Evolutionary conservation across 768 basidiomycete species (phyloP), one percentile per base, ranked within the genome.

Genomic region (Boletus eberwhitei): DNA sequence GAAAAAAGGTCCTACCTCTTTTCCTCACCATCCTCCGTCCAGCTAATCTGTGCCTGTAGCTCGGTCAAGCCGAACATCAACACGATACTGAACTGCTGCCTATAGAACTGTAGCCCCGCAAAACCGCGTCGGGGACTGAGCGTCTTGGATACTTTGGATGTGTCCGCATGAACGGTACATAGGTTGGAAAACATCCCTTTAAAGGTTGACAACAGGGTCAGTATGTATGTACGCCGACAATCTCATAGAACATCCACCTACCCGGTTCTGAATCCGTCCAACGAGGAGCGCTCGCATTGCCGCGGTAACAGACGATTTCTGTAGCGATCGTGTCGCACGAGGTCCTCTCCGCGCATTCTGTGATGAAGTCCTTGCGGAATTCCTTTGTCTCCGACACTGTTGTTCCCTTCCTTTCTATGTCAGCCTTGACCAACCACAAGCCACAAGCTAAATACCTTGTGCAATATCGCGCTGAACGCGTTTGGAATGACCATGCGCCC

Each of bases 11-110:
- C 59, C 32, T 35, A 66, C 69, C 62, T 64, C 53, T 35, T 55
- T 46, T 71, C 69, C 31, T 56, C 32, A 6, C 53, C 69, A 43
- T 73, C 58, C 48, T 79, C 77, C 41, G 57, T 65, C 79, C 79
- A 81, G 9, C 68, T 62, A 17, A 79, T 70, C 39, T 77, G 75
- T 0, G 78, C 78, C 50, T 77, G 73, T n/a, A 80, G 45, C 46
- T 81, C 79, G 0, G 79, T 77, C 38, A 73, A 43, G 0, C 80
- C 80, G 38, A 78, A 75, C 48, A 67, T 70, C 48, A 81, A 56
- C 35, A 78, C 67, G 24, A 81, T 64, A 13, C 74, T 71, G 50
- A 73, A 79, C 11, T 66, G 54, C 37, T 66, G 68, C 39, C 58
- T 59, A 48, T 65, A 71, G 21, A 69, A 74, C 48, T 68, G 62